Percentiles rank a stretch among this genome's conserved stretches.
These are phyloP conservation scores for Psidium friedrichsthalianum DNA, from an alignment of 345 rosid species.

Conservation along the genomic window DNA sequence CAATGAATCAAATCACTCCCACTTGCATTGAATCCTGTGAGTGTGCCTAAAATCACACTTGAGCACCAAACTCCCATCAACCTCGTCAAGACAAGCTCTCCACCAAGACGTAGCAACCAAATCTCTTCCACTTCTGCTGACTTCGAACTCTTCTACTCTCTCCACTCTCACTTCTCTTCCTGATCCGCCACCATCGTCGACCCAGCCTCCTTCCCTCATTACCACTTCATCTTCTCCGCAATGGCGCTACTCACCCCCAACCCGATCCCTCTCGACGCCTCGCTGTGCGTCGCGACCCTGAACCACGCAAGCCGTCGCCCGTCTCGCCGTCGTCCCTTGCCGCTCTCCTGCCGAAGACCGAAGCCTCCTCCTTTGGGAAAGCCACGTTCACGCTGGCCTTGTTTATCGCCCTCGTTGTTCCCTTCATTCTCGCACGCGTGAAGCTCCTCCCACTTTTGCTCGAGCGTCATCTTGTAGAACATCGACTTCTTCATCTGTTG, in stretches of 20 bases:
- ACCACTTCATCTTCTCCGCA: slow-evolving; percentile 63
- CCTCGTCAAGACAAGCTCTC: slow-evolving; percentile 42
- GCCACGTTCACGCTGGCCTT: slow-evolving; percentile 18
- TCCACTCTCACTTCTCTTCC: slow-evolving; percentile 42
- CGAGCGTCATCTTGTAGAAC: slow-evolving; percentile 48
- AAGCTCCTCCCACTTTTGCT: slow-evolving; percentile 66
- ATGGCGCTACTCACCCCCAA: slow-evolving; percentile 50
- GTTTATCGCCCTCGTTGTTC: slow-evolving; percentile 2
- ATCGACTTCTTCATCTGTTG: slow-evolving; percentile 44
- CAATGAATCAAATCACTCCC: too few species aligned
- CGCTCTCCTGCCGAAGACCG: slow-evolving; percentile 34
- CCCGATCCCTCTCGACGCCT: slow-evolving; percentile 6
- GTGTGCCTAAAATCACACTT: too few species aligned
- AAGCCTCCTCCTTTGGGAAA: slow-evolving; percentile 29
- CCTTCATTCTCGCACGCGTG: slow-evolving; percentile 20
- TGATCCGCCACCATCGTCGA: slow-evolving; percentile 14
- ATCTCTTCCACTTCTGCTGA: slow-evolving; percentile 21
- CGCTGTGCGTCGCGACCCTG: slow-evolving; percentile 6
- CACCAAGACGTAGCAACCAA: slow-evolving; percentile 25
- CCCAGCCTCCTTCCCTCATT: slow-evolving; percentile 66
- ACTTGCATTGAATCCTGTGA: too few species aligned
- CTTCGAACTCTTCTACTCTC: slow-evolving; percentile 25
- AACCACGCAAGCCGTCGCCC: slow-evolving; percentile 49
- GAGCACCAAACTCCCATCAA: slow-evolving; percentile 21
- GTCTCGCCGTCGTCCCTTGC: slow-evolving; percentile 16